Percentiles rank a stretch among this genome's conserved stretches.
Conservation (phyloP, 73 alveolate genomes). For the Tetrahymena elliotti region DNA sequence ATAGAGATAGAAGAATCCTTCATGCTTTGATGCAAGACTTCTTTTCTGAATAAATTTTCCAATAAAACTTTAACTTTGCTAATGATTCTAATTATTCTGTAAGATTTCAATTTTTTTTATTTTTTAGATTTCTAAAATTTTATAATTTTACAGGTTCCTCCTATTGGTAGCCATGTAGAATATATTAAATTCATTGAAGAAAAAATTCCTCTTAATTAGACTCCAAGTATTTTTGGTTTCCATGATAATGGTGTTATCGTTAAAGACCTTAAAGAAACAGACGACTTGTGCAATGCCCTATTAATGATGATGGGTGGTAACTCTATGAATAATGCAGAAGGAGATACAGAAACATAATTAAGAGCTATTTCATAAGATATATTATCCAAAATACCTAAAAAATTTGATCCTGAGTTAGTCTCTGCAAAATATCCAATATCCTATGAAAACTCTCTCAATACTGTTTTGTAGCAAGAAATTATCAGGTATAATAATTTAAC, state of each 20-base stretch:
- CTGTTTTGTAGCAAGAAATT: slow-evolving; percentile 96
- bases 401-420: slow-evolving; percentile 77
- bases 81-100: slow-evolving; percentile 69
- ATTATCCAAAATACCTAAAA: slow-evolving; percentile 72
- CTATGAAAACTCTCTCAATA: slow-evolving; percentile 91
- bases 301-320: slow-evolving; percentile 59
- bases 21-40: slow-evolving; percentile 84
- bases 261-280: slow-evolving; percentile 80
- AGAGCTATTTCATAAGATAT: slow-evolving; percentile 77
- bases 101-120: slow-evolving; percentile 13
- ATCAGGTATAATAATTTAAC: slow-evolving; percentile 88
- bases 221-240: slow-evolving; percentile 93
- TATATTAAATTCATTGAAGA: slow-evolving; percentile 7
- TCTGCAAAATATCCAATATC: slow-evolving; percentile 93
- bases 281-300: slow-evolving; percentile 65
- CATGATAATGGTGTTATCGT: slow-evolving; percentile 96
- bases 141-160: slow-evolving; percentile 42
- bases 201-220: slow-evolving; percentile 64
- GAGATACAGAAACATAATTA: slow-evolving; percentile 54
- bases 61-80: slow-evolving; percentile 75
- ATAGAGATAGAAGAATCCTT: slow-evolving; percentile 90
- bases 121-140: slow-evolving; percentile 68
- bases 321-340: slow-evolving; percentile 51
- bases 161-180: slow-evolving; percentile 13
- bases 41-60: slow-evolving; percentile 74